Base-by-base conservation (phyloP, 805 yeast species). In the Jamesozyma piceae region DNA sequence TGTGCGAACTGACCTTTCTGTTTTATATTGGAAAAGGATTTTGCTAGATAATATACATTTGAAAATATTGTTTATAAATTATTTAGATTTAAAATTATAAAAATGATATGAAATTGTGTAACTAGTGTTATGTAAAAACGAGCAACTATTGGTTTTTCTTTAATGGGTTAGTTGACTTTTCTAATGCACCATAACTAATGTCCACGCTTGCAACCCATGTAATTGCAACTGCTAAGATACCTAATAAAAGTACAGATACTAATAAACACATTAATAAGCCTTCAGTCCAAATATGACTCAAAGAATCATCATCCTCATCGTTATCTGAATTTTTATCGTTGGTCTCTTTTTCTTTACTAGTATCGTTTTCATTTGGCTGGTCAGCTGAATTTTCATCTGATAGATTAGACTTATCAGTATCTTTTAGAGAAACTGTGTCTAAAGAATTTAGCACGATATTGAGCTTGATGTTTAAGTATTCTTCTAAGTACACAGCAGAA, bases 121-220 rank as follows among this genome's bases (percentile, higher is more conserved):
- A n/a, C 17, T 35, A 35, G 6, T 5, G 20, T 35, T n/a, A 35
- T 35, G 21, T 24, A 9, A n/a, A 5, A 5, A 18, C n/a, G 5
- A 18, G 22, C 15, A 32, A 15, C 37, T 36, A 45, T 39, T 47
- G 45, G 34, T 47, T 57, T 45, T 58, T 63, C 52, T 63, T 63
- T 41, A 55, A 46, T 49, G 63, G 63, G 38, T 58, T 58, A 4
- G 60, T 49, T 27, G 62, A 49, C 45, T 79, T 84, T 46, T 86
- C 95, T 55, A 88, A 80, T 13, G 95, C 80, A 50, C 77, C 77
- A 68, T 88, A 87, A 55, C 90, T 75, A 52, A 88, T 82, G 57
- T 82, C 80, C 50, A 88, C 63, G 18, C 80, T 69, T 20, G 76
- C 58, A 38, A 86, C 66, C 92, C 95, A 86, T 40, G 74, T 57